Percentiles rank a stretch among this genome's conserved stretches.
phyloP scores from a whole-genome alignment of 2,329 filamentous ascomycete genomes.

The Sporothrix pseudoabietina region DNA sequence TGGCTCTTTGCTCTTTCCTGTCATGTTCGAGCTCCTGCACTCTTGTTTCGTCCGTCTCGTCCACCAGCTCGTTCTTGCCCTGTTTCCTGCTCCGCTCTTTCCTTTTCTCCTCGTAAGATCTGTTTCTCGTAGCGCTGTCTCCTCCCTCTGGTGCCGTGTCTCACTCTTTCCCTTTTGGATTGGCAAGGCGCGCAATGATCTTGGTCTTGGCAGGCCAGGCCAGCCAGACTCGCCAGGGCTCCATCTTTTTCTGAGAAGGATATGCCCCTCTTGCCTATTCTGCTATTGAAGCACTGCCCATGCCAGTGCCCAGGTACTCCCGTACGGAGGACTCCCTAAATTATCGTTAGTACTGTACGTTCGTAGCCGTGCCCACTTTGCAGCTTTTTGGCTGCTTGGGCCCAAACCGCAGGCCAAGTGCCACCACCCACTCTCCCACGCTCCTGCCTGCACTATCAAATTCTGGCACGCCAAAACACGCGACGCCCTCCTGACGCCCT shows the following conservation, averaged over 20 bases:
- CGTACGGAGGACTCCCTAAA: not conserved
- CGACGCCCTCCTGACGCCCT: conserved; percentile 8
- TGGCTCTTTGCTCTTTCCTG: conserved; percentile 4
- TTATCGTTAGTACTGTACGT: not conserved
- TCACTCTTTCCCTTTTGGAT: conserved; percentile 11
- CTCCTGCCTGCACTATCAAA: not conserved
- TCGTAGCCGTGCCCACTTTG: not conserved
- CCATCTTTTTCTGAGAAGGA: not conserved
- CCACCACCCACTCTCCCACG: not conserved
- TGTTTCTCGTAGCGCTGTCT: conserved; percentile 4
- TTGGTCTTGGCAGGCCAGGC: not conserved
- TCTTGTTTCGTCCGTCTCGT: not conserved
- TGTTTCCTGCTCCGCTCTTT: conserved; percentile 5
- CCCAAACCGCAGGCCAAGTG: conserved; percentile 29
- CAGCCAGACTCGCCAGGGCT: not conserved
- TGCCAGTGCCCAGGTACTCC: not conserved
- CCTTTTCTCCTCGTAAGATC: not conserved
- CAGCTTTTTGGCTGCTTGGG: not conserved
- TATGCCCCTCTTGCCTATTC: not conserved
- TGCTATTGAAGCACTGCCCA: conserved; percentile 15
- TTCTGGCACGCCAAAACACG: conserved; percentile 19
- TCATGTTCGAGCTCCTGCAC: not conserved
- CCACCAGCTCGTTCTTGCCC: not conserved
- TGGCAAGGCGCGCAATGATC: not conserved
- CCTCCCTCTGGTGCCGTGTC: not conserved